Evolutionary conservation across 192 early-diverging fungal genomes (phyloP).

Genomic region (Chytriomyces confervae): DNA sequence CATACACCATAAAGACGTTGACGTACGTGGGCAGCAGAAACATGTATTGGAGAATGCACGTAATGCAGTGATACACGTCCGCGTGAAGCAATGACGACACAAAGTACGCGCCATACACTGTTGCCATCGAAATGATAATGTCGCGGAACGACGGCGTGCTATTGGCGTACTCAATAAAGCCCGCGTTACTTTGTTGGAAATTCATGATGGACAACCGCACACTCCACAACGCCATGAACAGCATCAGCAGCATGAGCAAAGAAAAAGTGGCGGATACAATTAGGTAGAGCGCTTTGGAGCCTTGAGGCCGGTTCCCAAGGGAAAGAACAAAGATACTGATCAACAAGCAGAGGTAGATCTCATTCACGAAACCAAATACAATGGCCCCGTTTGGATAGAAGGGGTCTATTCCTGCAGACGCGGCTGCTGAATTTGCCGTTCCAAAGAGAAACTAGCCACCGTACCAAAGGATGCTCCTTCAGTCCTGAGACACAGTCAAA

Average conservation of each 20-base stretch:
- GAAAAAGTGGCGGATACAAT: slow-evolving; percentile 80
- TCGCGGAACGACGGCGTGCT: slow-evolving; percentile 14
- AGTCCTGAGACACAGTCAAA: background rate
- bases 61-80: slow-evolving; percentile 49
- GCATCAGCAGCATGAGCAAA: slow-evolving; percentile 81
- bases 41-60: slow-evolving; percentile 54
- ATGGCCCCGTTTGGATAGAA: slow-evolving; percentile 29
- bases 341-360: slow-evolving; percentile 78
- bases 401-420: background rate
- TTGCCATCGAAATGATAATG: slow-evolving; percentile 26
- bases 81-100: slow-evolving; percentile 3
- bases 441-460: slow-evolving; percentile 30
- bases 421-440: background rate
- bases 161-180: slow-evolving; percentile 6
- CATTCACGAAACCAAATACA: slow-evolving; percentile 71
- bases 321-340: slow-evolving; percentile 69
- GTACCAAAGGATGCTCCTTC: background rate
- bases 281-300: slow-evolving; percentile 56
- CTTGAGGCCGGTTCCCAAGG: slow-evolving; percentile 63
- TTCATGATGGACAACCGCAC: slow-evolving; percentile 28
- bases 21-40: slow-evolving; percentile 79
- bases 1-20: slow-evolving; percentile 88
- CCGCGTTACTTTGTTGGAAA: background rate
- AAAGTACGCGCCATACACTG: slow-evolving; percentile 34
- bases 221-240: slow-evolving; percentile 74